These are phyloP conservation scores for Quillaja saponaria DNA, from an alignment of 306 rosid species.

Conservation along the genomic window DNA sequence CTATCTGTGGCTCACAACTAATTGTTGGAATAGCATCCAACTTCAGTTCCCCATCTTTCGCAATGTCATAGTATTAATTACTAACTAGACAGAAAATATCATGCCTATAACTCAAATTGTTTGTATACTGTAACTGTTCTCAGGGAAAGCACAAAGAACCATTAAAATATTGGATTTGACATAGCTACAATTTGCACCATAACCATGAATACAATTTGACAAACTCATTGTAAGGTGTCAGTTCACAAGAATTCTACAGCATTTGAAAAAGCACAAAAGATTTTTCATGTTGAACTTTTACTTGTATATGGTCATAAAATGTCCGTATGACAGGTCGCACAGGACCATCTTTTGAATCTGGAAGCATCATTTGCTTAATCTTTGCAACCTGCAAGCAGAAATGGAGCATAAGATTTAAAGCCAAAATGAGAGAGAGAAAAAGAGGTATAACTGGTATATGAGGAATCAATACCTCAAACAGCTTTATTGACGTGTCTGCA, in stretches of 20 bases:
- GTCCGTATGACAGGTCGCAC: conserved; percentile 82
- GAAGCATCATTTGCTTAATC: conserved; percentile 81
- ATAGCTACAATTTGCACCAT: not conserved
- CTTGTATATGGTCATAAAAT: conserved; percentile 77
- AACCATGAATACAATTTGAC: conserved; percentile 8
- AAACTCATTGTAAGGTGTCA: not conserved
- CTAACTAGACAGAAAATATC: conserved; percentile 7
- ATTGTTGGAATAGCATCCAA: not conserved
- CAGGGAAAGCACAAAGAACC: conserved; percentile 2
- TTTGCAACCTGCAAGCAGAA: conserved; percentile 68
- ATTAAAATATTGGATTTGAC: conserved; percentile 4
- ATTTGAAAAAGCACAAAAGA: conserved; percentile 4
- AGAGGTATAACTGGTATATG: not conserved
- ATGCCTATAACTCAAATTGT: no score
- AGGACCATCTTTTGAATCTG: conserved; percentile 79
- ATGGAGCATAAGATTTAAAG: conserved; percentile 23
- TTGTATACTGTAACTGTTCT: no score
- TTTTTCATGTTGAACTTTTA: no score
- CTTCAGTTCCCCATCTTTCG: not conserved
- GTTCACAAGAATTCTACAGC: conserved; percentile 15
- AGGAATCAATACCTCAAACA: conserved; percentile 69
- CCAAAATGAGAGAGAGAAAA: conserved; percentile 13
- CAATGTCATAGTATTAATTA: not conserved
- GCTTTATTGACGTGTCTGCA: conserved; percentile 88
- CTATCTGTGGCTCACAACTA: conserved; percentile 5